Evolutionary conservation across 177 flowering plant genomes (phyloP).

Genomic region (Vitis hybrid): DNA sequence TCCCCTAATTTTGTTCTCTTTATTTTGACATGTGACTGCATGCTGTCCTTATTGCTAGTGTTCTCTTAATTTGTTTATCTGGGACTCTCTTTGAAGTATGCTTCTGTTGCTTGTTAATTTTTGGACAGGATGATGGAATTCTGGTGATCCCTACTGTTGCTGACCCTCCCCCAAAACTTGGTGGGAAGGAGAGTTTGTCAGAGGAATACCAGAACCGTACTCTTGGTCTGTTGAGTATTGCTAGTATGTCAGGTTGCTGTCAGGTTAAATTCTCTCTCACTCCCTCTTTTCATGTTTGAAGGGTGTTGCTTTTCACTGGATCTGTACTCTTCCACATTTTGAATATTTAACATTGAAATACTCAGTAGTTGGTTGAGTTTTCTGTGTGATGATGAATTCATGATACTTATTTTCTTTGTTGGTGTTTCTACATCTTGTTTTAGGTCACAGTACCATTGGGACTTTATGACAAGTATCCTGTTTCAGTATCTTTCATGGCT

Average conservation of each 20-base stretch:
- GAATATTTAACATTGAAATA: background rate
- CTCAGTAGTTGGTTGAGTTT: background rate
- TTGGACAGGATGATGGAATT: slow-evolving; percentile 79
- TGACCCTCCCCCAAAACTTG: slow-evolving; percentile 80
- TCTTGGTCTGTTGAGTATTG: slow-evolving; percentile 57
- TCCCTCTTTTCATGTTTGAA: slow-evolving; percentile 2
- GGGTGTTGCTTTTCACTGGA: background rate
- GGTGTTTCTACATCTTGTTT: slow-evolving; percentile 6
- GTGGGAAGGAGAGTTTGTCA: slow-evolving; percentile 58
- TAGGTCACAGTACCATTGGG: slow-evolving; percentile 90
- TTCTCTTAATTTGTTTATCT: background rate
- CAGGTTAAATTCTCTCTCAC: slow-evolving; percentile 51
- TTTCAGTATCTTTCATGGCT: slow-evolving; percentile 86
- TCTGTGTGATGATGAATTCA: background rate
- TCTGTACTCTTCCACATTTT: background rate
- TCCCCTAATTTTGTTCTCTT: too few species aligned
- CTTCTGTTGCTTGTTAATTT: background rate
- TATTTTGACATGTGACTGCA: background rate
- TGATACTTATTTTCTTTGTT: background rate
- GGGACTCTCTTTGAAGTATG: background rate
- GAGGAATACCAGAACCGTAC: slow-evolving; percentile 58
- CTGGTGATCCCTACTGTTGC: slow-evolving; percentile 79
- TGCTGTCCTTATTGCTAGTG: background rate
- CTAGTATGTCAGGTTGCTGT: slow-evolving; percentile 93
- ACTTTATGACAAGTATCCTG: slow-evolving; percentile 69